Base-by-base conservation (phyloP, 805 yeast species). In the Kuraishia piskuri region DNA sequence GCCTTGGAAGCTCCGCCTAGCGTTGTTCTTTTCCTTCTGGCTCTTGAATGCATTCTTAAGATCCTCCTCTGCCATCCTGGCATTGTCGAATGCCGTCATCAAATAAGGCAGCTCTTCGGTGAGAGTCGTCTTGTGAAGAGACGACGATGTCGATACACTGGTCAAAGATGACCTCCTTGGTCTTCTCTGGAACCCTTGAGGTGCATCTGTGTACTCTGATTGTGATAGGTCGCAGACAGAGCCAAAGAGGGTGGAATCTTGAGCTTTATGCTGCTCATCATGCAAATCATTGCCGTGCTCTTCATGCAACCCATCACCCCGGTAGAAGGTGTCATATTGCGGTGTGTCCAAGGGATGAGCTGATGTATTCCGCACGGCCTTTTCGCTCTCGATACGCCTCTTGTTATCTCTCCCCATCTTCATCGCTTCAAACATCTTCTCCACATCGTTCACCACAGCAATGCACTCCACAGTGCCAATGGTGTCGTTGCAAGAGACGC, bases 351-450 rank as follows among this genome's bases (percentile, higher is more conserved):
- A n/a, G 17, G 1, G 59, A 54, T 3, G 60, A 54, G 17, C 51
- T 22, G 47, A 44, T 21, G 40, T 37, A 25, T 22, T 17, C 22
- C 44, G 49, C 21, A 20, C 40, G 4, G 52, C 48, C 36, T 54
- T 51, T 24, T 48, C 50, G 25, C 26, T 26, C 7, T 50, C 52
- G 10, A 44, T 50, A 17, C 23, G 25, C 48, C 49, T 49, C 25
- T 20, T 20, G n/a, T 24, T 22, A 12, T 31, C 40, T 12, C 40
- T 31, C 40, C 40, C 40, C 17, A 25, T 40, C 52, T 76, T 69
- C 67, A 78, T 73, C 0, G 81, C 76, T 49, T 82, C 84, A 63
- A 83, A 85, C 90, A 86, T 86, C 58, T 82, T 77, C 61, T 85
- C 90, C 67, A 86, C 83, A 58, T 85, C 90, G 55, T 76, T 75